A percentile compares a stretch with the other conserved stretches of the same genome.
Conservation (phyloP, 192 early-diverging fungal species). For the Entophlyctis luteolus region DNA sequence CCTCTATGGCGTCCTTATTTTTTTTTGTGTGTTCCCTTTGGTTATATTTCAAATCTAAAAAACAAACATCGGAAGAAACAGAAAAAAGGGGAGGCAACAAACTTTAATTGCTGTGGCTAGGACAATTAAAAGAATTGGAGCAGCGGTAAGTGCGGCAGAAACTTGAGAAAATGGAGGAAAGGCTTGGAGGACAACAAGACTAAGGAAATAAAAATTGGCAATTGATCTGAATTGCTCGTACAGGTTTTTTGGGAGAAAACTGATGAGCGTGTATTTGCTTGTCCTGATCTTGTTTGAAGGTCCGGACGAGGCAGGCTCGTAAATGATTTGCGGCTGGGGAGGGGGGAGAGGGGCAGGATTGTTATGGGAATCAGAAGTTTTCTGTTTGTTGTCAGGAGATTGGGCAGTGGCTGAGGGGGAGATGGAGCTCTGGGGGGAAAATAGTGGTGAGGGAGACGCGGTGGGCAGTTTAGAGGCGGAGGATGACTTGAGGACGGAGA, state of each 20-base stretch:
- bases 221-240: constrained; percentile 94
- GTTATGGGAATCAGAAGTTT: too few species aligned
- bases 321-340: too few species aligned
- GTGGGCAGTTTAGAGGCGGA: too few species aligned
- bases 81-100: not conserved
- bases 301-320: too few species aligned
- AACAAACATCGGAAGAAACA: not conserved
- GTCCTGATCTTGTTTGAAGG: constrained; percentile 65
- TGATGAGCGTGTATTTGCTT: constrained; percentile 83
- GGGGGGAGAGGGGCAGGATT: too few species aligned
- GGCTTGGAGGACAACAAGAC: constrained; percentile 77
- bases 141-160: constrained; percentile 38
- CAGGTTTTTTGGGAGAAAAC: constrained; percentile 92
- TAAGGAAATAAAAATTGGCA: constrained; percentile 93
- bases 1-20: constrained; percentile 77
- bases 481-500: too few species aligned
- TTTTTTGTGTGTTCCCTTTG: not conserved
- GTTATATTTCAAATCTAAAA: too few species aligned
- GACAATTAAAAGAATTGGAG: constrained; percentile 49
- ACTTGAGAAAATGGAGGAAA: constrained; percentile 65
- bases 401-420: too few species aligned
- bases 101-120: constrained; percentile 47
- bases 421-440: too few species aligned
- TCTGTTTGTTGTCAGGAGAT: too few species aligned
- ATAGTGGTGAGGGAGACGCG: too few species aligned